phyloP scores from a whole-genome alignment of 1,284 basidiomycete genomes.

The Agaricales sp. region DNA sequence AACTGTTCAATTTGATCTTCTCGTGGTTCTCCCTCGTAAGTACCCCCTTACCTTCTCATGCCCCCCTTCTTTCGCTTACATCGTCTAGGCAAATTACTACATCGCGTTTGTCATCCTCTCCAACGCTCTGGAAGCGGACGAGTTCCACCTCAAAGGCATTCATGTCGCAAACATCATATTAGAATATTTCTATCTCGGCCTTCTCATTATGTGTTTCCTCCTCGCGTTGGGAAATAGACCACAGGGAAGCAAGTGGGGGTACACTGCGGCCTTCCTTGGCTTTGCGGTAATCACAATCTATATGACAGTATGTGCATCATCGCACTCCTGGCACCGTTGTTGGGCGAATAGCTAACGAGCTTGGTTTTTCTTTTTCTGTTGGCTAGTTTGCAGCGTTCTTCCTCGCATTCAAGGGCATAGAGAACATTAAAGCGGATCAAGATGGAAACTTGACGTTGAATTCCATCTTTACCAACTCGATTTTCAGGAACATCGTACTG shows the following conservation, averaged over 20 bases:
- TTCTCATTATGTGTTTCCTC: slow-evolving; percentile 86
- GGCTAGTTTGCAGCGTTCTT: slow-evolving; percentile 66
- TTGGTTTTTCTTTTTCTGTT: slow-evolving; percentile 8
- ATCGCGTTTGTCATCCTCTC: slow-evolving; percentile 80
- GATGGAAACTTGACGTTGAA: slow-evolving; percentile 36
- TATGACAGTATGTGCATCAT: slow-evolving; percentile 62
- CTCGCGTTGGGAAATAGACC: slow-evolving; percentile 88
- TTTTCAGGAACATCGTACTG: slow-evolving; percentile 81
- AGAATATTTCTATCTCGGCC: slow-evolving; percentile 81
- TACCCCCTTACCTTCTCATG: slow-evolving; percentile 12
- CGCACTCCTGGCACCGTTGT: background rate
- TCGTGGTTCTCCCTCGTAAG: slow-evolving; percentile 84
- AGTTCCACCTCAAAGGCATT: slow-evolving; percentile 50
- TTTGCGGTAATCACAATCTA: slow-evolving; percentile 87
- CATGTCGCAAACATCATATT: slow-evolving; percentile 69
- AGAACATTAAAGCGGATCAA: slow-evolving; percentile 37
- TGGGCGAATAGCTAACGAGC: no score
- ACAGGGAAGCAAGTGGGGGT: slow-evolving; percentile 78
- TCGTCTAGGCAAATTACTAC: slow-evolving; percentile 67
- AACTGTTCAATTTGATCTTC: slow-evolving; percentile 83
- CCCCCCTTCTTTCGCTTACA: background rate
- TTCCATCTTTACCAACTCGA: slow-evolving; percentile 62
- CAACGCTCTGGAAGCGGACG: slow-evolving; percentile 54
- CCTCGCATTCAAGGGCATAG: slow-evolving; percentile 72
- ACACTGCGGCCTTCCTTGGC: slow-evolving; percentile 73